Percentiles rank a stretch among this genome's conserved stretches.
Conservation (phyloP, 441 rosid species). For the Euphorbia celastroides region DNA sequence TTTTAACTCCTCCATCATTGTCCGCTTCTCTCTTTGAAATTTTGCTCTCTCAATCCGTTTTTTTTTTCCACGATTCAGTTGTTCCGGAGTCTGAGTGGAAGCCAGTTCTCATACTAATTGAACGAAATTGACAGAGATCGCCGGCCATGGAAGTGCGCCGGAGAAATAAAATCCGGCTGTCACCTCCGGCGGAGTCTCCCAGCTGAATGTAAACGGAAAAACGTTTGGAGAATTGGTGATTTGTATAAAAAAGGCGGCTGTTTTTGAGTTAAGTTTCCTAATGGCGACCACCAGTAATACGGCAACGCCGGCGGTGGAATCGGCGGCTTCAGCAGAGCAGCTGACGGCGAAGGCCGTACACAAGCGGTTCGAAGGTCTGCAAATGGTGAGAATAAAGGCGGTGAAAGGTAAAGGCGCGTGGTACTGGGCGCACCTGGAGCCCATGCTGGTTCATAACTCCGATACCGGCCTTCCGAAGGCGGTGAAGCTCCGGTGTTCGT, state of each 20-base stretch:
- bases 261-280: too few species aligned
- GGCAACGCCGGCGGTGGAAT: constrained; percentile 21
- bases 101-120: background rate
- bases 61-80: constrained; percentile 26
- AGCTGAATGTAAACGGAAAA: constrained; percentile 26
- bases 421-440: constrained; percentile 72
- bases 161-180: constrained; percentile 25
- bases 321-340: constrained; percentile 58
- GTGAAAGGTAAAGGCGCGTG: constrained; percentile 81
- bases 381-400: constrained; percentile 85
- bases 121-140: constrained; percentile 4
- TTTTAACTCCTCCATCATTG: constrained; percentile 16
- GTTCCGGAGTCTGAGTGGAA: background rate
- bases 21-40: constrained; percentile 4
- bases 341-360: constrained; percentile 59
- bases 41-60: constrained; percentile 10
- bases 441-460: constrained; percentile 43
- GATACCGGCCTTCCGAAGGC: constrained; percentile 56
- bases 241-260: constrained; percentile 7
- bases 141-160: constrained; percentile 31
- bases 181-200: constrained; percentile 26
- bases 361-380: constrained; percentile 83
- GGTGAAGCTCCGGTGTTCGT: constrained; percentile 56
- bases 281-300: constrained; percentile 39
- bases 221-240: constrained; percentile 11